Percentiles rank a stretch among this genome's conserved stretches.
Evolutionary conservation across 2,329 filamentous ascomycete genomes (phyloP).

Genomic region (Verticillium nonalfalfae): DNA sequence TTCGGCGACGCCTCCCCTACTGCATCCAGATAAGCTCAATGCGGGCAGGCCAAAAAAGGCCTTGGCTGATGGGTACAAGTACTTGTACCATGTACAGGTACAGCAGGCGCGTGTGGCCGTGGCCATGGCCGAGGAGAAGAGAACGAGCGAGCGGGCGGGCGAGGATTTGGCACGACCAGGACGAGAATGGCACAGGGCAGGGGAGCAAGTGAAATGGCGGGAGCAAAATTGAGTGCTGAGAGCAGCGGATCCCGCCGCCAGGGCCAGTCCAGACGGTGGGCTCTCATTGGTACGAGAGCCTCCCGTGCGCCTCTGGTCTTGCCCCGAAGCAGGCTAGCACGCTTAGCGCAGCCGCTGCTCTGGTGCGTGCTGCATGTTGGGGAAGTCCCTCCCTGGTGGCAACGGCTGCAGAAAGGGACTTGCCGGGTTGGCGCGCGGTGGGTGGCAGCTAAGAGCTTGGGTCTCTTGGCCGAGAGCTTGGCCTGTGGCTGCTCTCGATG

Average conservation of each 20-base stretch:
- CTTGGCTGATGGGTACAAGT: neutral
- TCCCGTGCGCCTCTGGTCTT: constrained; percentile 1
- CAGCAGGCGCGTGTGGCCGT: neutral
- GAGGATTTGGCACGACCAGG: neutral
- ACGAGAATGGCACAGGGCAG: neutral
- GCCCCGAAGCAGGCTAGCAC: neutral
- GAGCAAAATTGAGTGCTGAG: neutral
- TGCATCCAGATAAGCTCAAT: neutral
- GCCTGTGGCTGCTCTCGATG: neutral
- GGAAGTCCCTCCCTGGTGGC: neutral
- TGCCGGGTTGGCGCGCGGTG: neutral
- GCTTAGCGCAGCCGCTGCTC: neutral
- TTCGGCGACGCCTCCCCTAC: neutral
- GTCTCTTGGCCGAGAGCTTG: neutral
- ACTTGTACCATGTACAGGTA: too few species aligned
- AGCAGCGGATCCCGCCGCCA: neutral
- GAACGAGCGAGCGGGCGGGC: neutral
- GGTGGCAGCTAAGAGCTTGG: neutral
- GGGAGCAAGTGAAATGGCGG: neutral
- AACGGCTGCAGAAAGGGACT: neutral
- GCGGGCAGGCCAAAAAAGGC: neutral
- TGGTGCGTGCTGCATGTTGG: neutral
- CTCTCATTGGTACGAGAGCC: neutral
- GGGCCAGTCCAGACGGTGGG: neutral
- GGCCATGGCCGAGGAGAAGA: neutral